A percentile compares a stretch with the other conserved stretches of the same genome.
Conservation (phyloP, 352 stramenopile species). For the Phytophthora multivora region DNA sequence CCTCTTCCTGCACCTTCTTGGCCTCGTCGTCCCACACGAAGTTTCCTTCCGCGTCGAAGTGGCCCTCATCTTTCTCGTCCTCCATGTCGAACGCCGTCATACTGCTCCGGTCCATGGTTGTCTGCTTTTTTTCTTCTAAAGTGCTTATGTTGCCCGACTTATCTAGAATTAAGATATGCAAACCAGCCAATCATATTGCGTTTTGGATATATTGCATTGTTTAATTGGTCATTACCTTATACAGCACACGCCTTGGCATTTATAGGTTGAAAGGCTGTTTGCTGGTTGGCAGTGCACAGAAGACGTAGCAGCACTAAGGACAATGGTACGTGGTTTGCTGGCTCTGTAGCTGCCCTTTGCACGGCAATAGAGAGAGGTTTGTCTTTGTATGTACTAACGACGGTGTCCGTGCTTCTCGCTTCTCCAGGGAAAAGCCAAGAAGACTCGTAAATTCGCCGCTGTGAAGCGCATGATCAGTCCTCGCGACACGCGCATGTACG, state of each 20-base stretch:
- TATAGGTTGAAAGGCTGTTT: slow-evolving; percentile 6
- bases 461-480: slow-evolving; percentile 99
- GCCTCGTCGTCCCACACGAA: slow-evolving; percentile 85
- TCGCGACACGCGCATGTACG: slow-evolving; percentile 97
- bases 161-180: too few relatives aligned
- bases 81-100: slow-evolving; percentile 87
- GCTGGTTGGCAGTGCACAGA: slow-evolving; percentile 21
- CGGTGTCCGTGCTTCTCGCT: slow-evolving; percentile 1
- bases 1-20: slow-evolving; percentile 79
- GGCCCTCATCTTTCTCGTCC: slow-evolving; percentile 84
- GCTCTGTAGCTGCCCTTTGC: neutral
- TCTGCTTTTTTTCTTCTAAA: neutral
- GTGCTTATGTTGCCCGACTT: too few relatives aligned
- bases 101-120: slow-evolving; percentile 31
- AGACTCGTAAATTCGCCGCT: slow-evolving; percentile 97
- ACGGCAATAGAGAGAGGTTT: neutral
- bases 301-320: slow-evolving; percentile 10
- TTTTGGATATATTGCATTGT: too few relatives aligned
- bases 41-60: slow-evolving; percentile 81
- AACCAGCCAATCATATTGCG: too few relatives aligned
- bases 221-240: too few relatives aligned
- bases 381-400: slow-evolving; percentile 4
- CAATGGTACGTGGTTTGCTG: slow-evolving; percentile 19
- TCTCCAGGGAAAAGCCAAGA: slow-evolving; percentile 95
- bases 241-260: too few relatives aligned